Percentiles rank a stretch among this genome's conserved stretches.
Conservation (phyloP, 2,329 filamentous ascomycete species). For the Alternaria sp. region DNA sequence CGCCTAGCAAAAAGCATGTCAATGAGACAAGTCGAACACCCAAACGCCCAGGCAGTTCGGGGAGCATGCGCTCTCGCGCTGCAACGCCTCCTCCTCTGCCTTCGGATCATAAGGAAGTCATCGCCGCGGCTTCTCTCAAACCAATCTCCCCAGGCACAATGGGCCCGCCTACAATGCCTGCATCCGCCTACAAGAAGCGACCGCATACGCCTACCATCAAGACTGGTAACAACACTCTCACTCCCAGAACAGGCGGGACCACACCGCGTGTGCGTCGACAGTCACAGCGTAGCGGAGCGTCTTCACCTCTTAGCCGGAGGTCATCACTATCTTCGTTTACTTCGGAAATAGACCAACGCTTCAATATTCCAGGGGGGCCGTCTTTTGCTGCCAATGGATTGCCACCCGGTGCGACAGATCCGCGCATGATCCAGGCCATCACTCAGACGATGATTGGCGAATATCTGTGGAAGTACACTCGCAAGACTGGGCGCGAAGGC, state of each 20-base stretch:
- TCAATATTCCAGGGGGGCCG: slow-evolving; percentile 67
- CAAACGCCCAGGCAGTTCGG: slow-evolving; percentile 73
- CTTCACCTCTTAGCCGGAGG: slow-evolving; percentile 65
- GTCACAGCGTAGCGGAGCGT: slow-evolving; percentile 55
- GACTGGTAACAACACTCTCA: slow-evolving; percentile 53
- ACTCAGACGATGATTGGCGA: slow-evolving; percentile 99
- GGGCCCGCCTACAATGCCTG: slow-evolving; percentile 84
- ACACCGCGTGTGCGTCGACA: slow-evolving; percentile 60
- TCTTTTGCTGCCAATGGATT: slow-evolving; percentile 64
- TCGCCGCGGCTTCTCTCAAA: slow-evolving; percentile 75
- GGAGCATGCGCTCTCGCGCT: slow-evolving; percentile 65
- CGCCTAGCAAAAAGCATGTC: slow-evolving; percentile 41
- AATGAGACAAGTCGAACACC: slow-evolving; percentile 41
- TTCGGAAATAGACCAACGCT: slow-evolving; percentile 89
- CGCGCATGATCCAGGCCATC: slow-evolving; percentile 98
- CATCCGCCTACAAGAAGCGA: slow-evolving; percentile 69
- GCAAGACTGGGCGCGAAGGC: slow-evolving; percentile 86
- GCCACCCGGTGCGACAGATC: slow-evolving; percentile 75
- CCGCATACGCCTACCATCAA: slow-evolving; percentile 52
- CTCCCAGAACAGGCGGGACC: slow-evolving; percentile 57
- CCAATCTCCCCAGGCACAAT: slow-evolving; percentile 60
- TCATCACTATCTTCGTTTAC: slow-evolving; percentile 95
- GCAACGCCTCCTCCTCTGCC: slow-evolving; percentile 75
- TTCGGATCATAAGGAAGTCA: slow-evolving; percentile 80
- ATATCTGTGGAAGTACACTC: slow-evolving; percentile 98